Base-by-base conservation (phyloP, 345 rosid species). In the Barbarea vulgaris region DNA sequence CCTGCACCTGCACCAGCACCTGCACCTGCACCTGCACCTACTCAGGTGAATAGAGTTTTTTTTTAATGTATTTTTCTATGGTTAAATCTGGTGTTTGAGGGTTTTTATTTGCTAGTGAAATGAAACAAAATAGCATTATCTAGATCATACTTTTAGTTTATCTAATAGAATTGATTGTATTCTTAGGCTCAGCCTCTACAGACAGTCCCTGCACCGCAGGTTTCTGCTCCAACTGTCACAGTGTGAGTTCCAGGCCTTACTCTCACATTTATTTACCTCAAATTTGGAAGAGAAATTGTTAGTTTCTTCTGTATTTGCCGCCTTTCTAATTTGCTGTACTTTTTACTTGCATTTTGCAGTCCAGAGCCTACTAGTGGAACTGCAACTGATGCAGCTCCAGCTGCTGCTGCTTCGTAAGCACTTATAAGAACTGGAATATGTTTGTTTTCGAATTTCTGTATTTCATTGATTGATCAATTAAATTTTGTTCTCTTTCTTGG, bases 391-490 rank as follows among this genome's bases (percentile, higher is more conserved):
- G 72, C 81, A 11, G 58, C 85, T 61, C 73, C 75, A 4, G 55
- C 82, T 51, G 41, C 85, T 71, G 70, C 74, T 10, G 48, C 79
- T 18, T 62, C 80, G 57, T 79, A 84, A 34, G 84, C 83, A 47
- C 77, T 87, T 46, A 74, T 69, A 42, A 63, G 85, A 47, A 33
- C 81, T 72, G 41, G 36, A 21, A 7, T 58, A n/a, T 21, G 66
- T 30, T 4, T 1, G 0, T 18, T 25, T 21, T 67, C 7, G 3
- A 54, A 5, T 27, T 33, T 54, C 4, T 54, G 7, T 68, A 33
- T 24, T 37, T 12, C 41, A 0, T 50, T 73, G 65, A 63, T 36
- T 27, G 33, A 8, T 60, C n/a, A 30, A 17, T 28, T 46, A 27
- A 33, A 25, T 52, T 15, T 3, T 53, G 18, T 15, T 42, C 0